These are phyloP conservation scores for Picea abies DNA, from an alignment of 83 land plant species.

Conservation along the genomic window DNA sequence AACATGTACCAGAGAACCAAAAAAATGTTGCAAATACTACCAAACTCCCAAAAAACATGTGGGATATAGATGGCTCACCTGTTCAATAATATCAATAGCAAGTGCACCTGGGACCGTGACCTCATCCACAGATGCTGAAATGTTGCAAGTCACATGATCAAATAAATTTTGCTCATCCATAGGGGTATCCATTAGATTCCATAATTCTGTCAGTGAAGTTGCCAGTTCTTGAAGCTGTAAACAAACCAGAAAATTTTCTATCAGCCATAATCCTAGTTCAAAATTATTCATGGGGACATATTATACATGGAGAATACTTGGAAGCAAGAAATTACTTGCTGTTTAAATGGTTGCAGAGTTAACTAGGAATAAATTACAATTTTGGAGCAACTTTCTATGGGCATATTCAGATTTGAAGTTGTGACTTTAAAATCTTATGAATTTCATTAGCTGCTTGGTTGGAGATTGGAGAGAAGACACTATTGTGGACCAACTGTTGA, in stretches of 20 bases:
- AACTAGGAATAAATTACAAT: not conserved
- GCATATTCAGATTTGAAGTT: not conserved
- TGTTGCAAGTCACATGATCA: conserved; percentile 79
- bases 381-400: not conserved
- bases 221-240: conserved; percentile 81
- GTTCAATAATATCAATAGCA: conserved; percentile 81
- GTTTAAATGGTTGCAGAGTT: too few relatives aligned
- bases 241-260: not conserved
- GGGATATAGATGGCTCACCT: conserved; percentile 44
- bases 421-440: not conserved
- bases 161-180: conserved; percentile 69
- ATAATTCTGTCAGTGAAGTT: conserved; percentile 68
- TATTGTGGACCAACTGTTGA: not conserved
- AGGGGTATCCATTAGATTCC: conserved; percentile 93
- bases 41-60: not conserved
- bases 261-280: not conserved
- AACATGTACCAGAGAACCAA: not conserved
- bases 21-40: not conserved
- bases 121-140: conserved; percentile 70
- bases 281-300: not conserved
- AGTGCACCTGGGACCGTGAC: conserved; percentile 82
- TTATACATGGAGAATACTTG: not conserved
- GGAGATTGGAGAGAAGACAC: not conserved
- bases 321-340: not conserved
- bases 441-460: not conserved